Base-by-base conservation (phyloP, 2,329 filamentous ascomycete species). In the Cladorrhinum sp. region DNA sequence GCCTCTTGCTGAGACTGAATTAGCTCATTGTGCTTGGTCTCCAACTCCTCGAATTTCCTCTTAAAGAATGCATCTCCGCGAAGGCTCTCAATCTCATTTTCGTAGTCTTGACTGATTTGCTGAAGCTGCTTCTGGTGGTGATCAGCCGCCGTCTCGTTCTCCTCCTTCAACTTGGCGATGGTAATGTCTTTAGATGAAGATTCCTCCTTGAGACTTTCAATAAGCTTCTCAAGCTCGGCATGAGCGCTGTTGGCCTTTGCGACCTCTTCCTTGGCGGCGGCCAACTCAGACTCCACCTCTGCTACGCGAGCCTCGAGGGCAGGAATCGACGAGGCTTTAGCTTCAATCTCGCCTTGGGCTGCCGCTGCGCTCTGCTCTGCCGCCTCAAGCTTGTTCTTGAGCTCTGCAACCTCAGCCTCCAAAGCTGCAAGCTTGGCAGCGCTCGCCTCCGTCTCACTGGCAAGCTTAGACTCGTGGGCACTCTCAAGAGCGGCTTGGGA, bases 51-150 rank as follows among this genome's bases (percentile, higher is more conserved):
- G 62, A 83, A 87, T 72, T 86, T 84, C 65, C 82, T 81, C 75
- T 85, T 86, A 73, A 86, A 85, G 70, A 83, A 83, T 13, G 85
- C 84, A 63, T 88, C 84, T 22, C 84, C 85, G 59, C 81, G 80
- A 16, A 87, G 79, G 60, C 81, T 81, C 68, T 87, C 85, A 57
- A 88, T 87, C 70, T 88, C 85, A n/a, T 80, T 78, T 69, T 87
- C 82, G 65, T 86, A 86, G 65, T 87, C 85, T 64, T 82, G 76
- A 1, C 84, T 84, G 58, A 88, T 72, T 62, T 79, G 80, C 70
- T 82, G 78, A 65, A 88, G 77, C 68, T 85, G 82, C 65, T 81
- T 78, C 62, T 83, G 78, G 68, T 88, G 83, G 70, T 80, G 81
- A 48, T 77, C 75, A 24, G 71, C 68, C 0, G 74, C 70, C 2